Base-by-base conservation (phyloP, 192 early-diverging fungal species). In the Backusella circina region DNA sequence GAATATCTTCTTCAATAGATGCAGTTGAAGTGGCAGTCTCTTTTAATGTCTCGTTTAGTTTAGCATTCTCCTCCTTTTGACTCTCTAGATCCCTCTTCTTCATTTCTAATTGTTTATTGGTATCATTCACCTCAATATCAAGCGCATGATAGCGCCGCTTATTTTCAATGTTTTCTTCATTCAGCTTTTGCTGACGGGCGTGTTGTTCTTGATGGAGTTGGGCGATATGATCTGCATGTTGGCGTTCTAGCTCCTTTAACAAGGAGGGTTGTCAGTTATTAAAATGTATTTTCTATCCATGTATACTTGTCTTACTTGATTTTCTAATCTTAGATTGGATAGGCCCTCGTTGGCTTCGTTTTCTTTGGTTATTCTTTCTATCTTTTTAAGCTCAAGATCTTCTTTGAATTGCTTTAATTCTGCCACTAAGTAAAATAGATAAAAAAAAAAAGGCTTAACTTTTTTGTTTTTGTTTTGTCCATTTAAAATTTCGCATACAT, bases 41-140 rank as follows among this genome's bases (percentile, higher is more conserved):
- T 37, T 68, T 36, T n/a, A 69, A 39, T 16, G n/a, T 16, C 28
- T 44, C 69, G 2, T n/a, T 70, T 47, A 70, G 21, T 0, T 30
- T 23, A 12, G 2, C 28, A 30, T 47, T 70, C 2, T 70, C 69
- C 16, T 38, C 21, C 15, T 35, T 41, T 30, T 70, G n/a, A 41
- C 32, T 23, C 1, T 70, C 26, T 47, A 70, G 13, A 0, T 21
- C 35, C 28, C 5, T 35, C 18, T 33, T 6, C 8, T 30, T 33
- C 5, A 5, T 31, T 18, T 44, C 26, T 44, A 70, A 12, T 47
- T 12, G 4, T 21, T 41, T 26, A 16, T 28, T 26, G 16, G 39
- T 41, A 44, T 70, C 69, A 41, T 18, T 30, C 37, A 70, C 69
- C 6, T 70, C 69, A 28, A 70, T 70, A 12, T 41, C 69, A 13